A percentile compares a stretch with the other conserved stretches of the same genome.
Conservation (phyloP, 441 rosid species). For the Daphne laureola region DNA sequence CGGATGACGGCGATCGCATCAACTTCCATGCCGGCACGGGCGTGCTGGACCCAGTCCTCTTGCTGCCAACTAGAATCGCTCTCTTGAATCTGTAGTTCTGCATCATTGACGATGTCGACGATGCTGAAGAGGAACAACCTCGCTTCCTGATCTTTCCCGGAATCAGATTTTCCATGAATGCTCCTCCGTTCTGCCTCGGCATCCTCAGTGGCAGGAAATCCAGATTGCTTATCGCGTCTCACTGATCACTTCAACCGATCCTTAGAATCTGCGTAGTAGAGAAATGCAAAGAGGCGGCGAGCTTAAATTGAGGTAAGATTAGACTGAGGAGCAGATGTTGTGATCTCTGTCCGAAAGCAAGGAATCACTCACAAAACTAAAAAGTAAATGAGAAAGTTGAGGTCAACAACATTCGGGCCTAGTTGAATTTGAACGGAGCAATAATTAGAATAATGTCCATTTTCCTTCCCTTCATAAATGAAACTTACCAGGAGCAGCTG, state of each 20-base stretch:
- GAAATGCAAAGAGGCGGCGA: neutral
- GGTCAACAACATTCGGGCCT: neutral
- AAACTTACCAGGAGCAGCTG: neutral
- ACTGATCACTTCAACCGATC: conserved; percentile 16
- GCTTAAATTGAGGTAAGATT: neutral
- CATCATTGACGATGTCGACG: conserved; percentile 78
- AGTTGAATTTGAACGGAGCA: neutral
- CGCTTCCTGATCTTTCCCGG: conserved; percentile 89
- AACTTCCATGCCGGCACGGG: conserved; percentile 92
- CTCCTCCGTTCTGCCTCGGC: conserved; percentile 52
- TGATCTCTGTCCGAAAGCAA: neutral
- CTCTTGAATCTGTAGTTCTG: conserved; percentile 77
- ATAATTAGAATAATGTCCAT: no score
- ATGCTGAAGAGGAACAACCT: conserved; percentile 83
- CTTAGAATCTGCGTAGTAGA: conserved; percentile 12
- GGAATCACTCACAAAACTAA: neutral
- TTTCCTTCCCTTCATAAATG: neutral
- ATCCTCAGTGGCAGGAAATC: conserved; percentile 19
- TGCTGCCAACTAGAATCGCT: conserved; percentile 77
- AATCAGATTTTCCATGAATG: conserved; percentile 40
- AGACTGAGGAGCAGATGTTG: neutral
- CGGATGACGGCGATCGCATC: conserved; percentile 50
- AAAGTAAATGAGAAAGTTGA: neutral
- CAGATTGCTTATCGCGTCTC: neutral
- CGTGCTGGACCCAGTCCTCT: conserved; percentile 81